These are phyloP conservation scores for Hymenoscyphus fraxineus DNA, from an alignment of 2,329 filamentous ascomycete species.

Conservation along the genomic window DNA sequence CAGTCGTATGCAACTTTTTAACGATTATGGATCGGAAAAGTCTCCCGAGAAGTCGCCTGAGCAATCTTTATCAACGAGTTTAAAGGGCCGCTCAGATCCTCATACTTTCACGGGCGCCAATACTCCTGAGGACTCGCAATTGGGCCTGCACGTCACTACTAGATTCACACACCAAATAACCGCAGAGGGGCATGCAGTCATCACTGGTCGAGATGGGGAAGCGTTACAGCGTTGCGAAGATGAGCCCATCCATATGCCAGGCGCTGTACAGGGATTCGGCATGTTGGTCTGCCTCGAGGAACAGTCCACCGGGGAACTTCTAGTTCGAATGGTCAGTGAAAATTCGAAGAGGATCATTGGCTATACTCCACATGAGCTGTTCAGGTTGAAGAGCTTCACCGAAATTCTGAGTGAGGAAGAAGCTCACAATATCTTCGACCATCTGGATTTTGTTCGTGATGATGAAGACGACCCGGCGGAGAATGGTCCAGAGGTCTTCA, in stretches of 20 bases:
- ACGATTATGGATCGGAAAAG: not conserved
- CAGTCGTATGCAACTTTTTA: not conserved
- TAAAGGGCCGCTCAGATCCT: not conserved
- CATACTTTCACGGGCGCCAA: not conserved
- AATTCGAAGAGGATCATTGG: conserved; percentile 74
- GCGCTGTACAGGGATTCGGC: conserved; percentile 77
- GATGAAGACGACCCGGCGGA: conserved; percentile 70
- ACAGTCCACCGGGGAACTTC: conserved; percentile 61
- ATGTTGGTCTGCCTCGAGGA: conserved; percentile 71
- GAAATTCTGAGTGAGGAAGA: conserved; percentile 82
- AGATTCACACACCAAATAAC: conserved; percentile 77
- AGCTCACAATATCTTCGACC: conserved; percentile 76
- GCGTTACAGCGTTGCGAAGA: conserved; percentile 80
- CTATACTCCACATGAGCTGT: conserved; percentile 72
- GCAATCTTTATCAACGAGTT: not conserved
- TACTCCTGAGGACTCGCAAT: not conserved
- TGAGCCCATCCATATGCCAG: conserved; percentile 84
- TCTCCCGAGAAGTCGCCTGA: not conserved
- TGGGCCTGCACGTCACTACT: conserved; percentile 52
- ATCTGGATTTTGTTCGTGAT: conserved; percentile 82
- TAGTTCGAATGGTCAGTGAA: conserved; percentile 74
- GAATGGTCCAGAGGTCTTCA: conserved; percentile 84
- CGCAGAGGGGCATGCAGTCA: conserved; percentile 74
- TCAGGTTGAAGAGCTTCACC: conserved; percentile 70
- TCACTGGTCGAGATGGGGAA: conserved; percentile 71